A percentile compares a stretch with the other conserved stretches of the same genome.
These are phyloP conservation scores for Neurospora cerealis DNA, from an alignment of 495 filamentous ascomycete species.

Conservation along the genomic window DNA sequence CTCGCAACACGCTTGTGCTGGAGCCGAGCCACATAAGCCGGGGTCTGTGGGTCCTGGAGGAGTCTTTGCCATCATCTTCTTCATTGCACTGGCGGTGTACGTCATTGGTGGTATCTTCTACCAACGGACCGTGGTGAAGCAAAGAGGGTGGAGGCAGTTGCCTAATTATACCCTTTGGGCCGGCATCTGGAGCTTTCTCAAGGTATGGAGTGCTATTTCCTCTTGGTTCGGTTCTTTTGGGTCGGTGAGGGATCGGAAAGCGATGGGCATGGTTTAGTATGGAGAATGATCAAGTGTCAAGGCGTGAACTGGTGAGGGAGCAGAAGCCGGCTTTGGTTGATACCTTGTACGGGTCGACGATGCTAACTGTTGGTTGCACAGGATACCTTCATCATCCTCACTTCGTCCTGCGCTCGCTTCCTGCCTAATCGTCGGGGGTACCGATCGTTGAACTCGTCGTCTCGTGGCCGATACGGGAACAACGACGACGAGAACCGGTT, in stretches of 20 bases:
- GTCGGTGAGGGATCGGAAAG: not conserved
- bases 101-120: constrained; percentile 89
- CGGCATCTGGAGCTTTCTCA: constrained; percentile 72
- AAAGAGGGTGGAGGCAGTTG: constrained; percentile 88
- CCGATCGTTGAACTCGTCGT: constrained; percentile 41
- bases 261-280: not conserved
- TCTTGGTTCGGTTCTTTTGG: not conserved
- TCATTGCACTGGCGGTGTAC: constrained; percentile 78
- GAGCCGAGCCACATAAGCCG: constrained; percentile 46
- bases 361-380: constrained; percentile 23
- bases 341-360: not conserved
- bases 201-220: constrained; percentile 39
- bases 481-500: constrained; percentile 83
- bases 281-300: not conserved
- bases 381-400: constrained; percentile 74
- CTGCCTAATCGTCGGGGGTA: constrained; percentile 57
- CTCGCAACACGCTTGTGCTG: constrained; percentile 71
- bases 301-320: not conserved
- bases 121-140: constrained; percentile 88
- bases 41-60: constrained; percentile 70
- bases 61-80: constrained; percentile 87
- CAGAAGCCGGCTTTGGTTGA: not conserved
- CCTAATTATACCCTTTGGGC: constrained; percentile 93
- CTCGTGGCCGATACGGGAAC: constrained; percentile 34
- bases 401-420: constrained; percentile 63